A percentile compares a stretch with the other conserved stretches of the same genome.
Evolutionary conservation across 2,329 filamentous ascomycete species (phyloP).

Genomic region (Ceratocystis diversiconidia): DNA sequence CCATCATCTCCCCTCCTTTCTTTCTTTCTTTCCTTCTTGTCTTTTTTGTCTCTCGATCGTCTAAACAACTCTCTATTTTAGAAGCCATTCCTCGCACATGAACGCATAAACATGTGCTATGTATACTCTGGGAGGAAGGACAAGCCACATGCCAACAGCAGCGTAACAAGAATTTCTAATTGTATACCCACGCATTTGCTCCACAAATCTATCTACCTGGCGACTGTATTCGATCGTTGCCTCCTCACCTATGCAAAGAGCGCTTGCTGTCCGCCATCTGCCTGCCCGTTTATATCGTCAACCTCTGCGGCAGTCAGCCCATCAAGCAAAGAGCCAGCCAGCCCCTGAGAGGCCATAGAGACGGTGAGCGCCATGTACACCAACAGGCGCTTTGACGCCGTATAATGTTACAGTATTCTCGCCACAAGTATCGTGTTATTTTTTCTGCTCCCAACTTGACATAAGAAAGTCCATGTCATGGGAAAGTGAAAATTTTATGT

Average conservation of each 20-base stretch:
- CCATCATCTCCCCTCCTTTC: neutral
- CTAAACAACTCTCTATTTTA: neutral
- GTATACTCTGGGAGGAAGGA: neutral
- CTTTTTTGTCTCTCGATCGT: neutral
- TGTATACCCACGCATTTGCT: neutral
- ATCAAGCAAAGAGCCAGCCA: no score
- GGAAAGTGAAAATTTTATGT: neutral
- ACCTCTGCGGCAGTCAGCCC: no score
- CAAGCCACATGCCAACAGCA: neutral
- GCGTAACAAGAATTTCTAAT: neutral
- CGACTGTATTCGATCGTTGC: neutral
- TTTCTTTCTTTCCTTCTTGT: neutral
- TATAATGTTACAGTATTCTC: neutral
- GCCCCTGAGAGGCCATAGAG: no score
- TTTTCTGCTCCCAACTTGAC: neutral
- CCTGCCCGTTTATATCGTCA: no score
- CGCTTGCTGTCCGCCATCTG: no score
- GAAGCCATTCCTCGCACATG: neutral
- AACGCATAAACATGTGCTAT: neutral
- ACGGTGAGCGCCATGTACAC: neutral
- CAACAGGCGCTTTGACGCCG: neutral
- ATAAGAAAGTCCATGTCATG: neutral
- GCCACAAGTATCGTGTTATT: neutral
- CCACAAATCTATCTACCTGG: neutral
- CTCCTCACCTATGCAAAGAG: neutral